Evolutionary conservation across 805 yeast genomes (phyloP).

Genomic region (Candida namnaoensis): DNA sequence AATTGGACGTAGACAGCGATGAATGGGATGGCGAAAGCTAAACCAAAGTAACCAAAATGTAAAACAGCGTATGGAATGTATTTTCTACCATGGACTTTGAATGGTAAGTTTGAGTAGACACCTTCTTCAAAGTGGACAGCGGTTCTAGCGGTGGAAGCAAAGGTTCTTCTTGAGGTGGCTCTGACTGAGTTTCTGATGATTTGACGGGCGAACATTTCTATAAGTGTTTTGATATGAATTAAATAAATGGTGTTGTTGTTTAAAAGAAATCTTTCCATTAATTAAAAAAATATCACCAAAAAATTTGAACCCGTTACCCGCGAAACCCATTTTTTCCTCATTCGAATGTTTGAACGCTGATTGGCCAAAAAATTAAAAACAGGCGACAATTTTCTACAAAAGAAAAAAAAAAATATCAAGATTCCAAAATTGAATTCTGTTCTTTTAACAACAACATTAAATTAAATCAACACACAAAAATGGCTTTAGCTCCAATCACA

Average conservation of each 20-base stretch:
- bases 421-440: too few relatives aligned
- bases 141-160: slow-evolving; percentile 45
- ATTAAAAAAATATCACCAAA: too few relatives aligned
- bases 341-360: too few relatives aligned
- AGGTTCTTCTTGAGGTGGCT: slow-evolving; percentile 32
- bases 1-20: slow-evolving; percentile 71
- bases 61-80: slow-evolving; percentile 73
- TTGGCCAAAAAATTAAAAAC: not conserved
- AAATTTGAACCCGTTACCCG: too few relatives aligned
- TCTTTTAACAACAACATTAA: too few relatives aligned
- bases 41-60: slow-evolving; percentile 71
- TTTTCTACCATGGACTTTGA: slow-evolving; percentile 88
- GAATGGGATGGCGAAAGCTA: slow-evolving; percentile 73
- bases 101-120: slow-evolving; percentile 87
- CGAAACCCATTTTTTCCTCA: too few relatives aligned
- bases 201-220: slow-evolving; percentile 24
- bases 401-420: too few relatives aligned
- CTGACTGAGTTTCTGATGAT: slow-evolving; percentile 18
- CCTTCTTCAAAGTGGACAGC: slow-evolving; percentile 65
- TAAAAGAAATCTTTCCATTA: too few relatives aligned
- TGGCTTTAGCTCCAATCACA: slow-evolving; percentile 81
- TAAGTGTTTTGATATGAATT: not conserved
- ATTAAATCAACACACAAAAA: slow-evolving; percentile 17
- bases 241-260: too few relatives aligned
- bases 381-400: not conserved